Evolutionary conservation across 2,329 filamentous ascomycete genomes (phyloP).

Genomic region (Epichloe uncinata): DNA sequence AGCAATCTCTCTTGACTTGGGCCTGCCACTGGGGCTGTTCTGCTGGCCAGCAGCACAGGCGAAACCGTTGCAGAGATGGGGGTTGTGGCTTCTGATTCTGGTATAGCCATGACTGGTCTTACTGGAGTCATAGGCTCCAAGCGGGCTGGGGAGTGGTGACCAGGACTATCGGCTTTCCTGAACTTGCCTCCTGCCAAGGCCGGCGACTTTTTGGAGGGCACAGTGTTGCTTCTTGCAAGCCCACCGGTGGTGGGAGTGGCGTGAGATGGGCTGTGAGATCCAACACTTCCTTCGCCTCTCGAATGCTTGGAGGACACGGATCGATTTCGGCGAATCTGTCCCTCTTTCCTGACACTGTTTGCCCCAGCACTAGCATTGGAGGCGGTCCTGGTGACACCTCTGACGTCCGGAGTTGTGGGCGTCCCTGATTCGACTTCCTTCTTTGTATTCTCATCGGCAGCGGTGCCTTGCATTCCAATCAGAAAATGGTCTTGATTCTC

Average conservation of each 20-base stretch:
- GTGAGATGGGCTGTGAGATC: constrained; percentile 50
- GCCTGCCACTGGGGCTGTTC: constrained; percentile 19
- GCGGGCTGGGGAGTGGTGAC: constrained; percentile 19
- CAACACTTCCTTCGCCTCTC: constrained; percentile 57
- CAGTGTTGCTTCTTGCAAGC: constrained; percentile 65
- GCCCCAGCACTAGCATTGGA: constrained; percentile 84
- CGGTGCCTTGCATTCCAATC: constrained; percentile 97
- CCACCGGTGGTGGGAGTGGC: constrained; percentile 41
- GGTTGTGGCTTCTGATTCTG: constrained; percentile 9
- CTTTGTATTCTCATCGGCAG: constrained; percentile 70
- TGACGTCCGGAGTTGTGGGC: constrained; percentile 32
- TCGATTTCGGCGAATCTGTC: constrained; percentile 70
- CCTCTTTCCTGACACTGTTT: constrained; percentile 73
- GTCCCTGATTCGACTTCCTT: constrained; percentile 57
- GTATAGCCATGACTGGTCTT: constrained; percentile 12
- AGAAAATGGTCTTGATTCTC: constrained; percentile 98
- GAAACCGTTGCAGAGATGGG: constrained; percentile 17
- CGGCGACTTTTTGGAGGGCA: constrained; percentile 82
- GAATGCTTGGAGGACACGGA: constrained; percentile 88
- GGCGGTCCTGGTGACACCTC: constrained; percentile 47
- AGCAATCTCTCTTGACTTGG: constrained; percentile 37
- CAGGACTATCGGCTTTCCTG: constrained; percentile 25
- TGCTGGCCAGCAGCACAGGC: constrained; percentile 15
- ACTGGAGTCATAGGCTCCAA: constrained; percentile 26
- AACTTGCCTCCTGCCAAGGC: constrained; percentile 56